Conservation (phyloP, 352 stramenopile genomes). For the Globisporangium barbulae region DNA sequence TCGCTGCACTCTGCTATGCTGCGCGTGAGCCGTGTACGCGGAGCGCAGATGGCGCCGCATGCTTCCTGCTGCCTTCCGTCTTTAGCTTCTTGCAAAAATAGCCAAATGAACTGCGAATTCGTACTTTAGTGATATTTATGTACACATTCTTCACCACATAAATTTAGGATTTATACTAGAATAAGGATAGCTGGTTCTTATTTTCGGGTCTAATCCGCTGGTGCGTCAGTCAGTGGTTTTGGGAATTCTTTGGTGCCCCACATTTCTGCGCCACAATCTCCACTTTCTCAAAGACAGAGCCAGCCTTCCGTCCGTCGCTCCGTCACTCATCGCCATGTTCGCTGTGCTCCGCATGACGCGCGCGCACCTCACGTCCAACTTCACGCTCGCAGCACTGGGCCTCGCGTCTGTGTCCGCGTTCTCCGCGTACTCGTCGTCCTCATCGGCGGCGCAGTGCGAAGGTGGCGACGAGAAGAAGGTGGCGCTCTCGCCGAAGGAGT, state of each 20-base stretch:
- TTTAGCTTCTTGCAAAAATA: not conserved
- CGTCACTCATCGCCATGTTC: constrained; percentile 13
- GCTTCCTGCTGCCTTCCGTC: too few relatives aligned
- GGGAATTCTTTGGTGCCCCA: constrained; percentile 8
- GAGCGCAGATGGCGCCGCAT: constrained; percentile 9
- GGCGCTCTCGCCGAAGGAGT: constrained; percentile 61
- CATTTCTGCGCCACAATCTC: not conserved
- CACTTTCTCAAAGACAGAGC: not conserved
- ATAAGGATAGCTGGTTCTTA: not conserved
- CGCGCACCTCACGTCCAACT: constrained; percentile 30
- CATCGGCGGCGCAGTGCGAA: constrained; percentile 17
- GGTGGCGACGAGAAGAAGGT: constrained; percentile 26
- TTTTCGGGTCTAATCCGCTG: not conserved
- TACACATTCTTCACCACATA: not conserved
- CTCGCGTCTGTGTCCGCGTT: constrained; percentile 40
- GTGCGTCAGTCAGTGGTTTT: constrained; percentile 9
- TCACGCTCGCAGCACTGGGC: constrained; percentile 33
- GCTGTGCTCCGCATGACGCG: constrained; percentile 45
- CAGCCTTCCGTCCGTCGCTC: not conserved
- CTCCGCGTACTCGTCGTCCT: constrained; percentile 15
- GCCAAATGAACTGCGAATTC: not conserved
- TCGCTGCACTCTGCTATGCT: not conserved
- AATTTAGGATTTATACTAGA: not conserved
- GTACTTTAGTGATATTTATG: not conserved
- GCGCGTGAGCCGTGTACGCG: not conserved